A percentile compares a stretch with the other conserved stretches of the same genome.
Evolutionary conservation across 495 filamentous ascomycete genomes (phyloP).

Genomic region (Tetracladium setigerum): DNA sequence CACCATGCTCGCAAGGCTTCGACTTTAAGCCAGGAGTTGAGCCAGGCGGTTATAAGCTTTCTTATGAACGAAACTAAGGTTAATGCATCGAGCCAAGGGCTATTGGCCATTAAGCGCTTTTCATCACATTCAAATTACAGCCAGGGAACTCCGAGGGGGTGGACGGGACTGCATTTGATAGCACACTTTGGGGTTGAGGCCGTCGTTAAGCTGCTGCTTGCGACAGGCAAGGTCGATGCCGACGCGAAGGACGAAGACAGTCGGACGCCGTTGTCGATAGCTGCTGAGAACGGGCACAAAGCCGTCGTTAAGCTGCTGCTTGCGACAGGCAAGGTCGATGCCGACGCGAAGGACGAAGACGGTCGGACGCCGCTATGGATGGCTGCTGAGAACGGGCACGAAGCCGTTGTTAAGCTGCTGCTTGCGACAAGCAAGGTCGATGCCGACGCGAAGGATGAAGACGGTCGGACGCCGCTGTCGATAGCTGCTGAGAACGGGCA

Average conservation of each 20-base stretch:
- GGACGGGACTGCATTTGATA: not conserved
- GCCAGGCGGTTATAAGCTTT: slow-evolving; percentile 9
- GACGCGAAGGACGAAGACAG: slow-evolving; percentile 3
- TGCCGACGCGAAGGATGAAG: not conserved
- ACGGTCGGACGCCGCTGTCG: slow-evolving; percentile 1
- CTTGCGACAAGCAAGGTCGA: slow-evolving; percentile 7
- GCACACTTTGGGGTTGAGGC: not conserved
- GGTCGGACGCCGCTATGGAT: slow-evolving; percentile 23
- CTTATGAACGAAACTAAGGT: slow-evolving; percentile 15
- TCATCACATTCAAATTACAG: not conserved
- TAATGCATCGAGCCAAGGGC: slow-evolving; percentile 10
- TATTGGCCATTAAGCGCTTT: not conserved
- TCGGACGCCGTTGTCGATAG: not conserved
- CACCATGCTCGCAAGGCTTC: slow-evolving; percentile 26
- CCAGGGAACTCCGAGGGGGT: not conserved
- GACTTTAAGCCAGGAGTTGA: not conserved
- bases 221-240: not conserved
- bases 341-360: slow-evolving; percentile 14
- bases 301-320: not conserved
- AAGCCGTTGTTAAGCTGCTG: slow-evolving; percentile 6
- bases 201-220: not conserved
- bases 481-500: not conserved
- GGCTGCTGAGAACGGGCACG: slow-evolving; percentile 12
- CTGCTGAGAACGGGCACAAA: slow-evolving; percentile 6
- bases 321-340: slow-evolving; percentile 1